Evolutionary conservation across 2,329 filamentous ascomycete species (phyloP).

Genomic region (Alternaria angustiovoidea): DNA sequence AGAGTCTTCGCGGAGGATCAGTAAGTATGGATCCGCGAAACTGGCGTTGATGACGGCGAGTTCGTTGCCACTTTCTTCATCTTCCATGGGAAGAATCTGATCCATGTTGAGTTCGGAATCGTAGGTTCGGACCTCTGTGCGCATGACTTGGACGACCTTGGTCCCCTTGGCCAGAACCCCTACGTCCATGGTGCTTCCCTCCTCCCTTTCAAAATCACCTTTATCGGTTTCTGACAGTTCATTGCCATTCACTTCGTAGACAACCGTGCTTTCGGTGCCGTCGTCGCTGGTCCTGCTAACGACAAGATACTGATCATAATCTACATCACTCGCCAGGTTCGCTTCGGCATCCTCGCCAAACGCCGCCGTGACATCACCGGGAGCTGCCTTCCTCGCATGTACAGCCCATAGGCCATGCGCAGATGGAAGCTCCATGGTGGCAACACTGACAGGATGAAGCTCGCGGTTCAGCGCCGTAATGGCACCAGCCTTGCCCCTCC

Average conservation of each 20-base stretch:
- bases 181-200: conserved; percentile 85
- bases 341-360: conserved; percentile 54
- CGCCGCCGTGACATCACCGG: conserved; percentile 62
- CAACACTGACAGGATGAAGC: conserved; percentile 76
- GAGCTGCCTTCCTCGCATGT: conserved; percentile 71
- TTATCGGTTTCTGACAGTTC: conserved; percentile 78
- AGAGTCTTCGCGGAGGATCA: conserved; percentile 83
- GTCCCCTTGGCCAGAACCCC: conserved; percentile 81
- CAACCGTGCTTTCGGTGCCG: conserved; percentile 77
- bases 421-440: conserved; percentile 74
- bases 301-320: conserved; percentile 83
- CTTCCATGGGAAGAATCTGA: conserved; percentile 91
- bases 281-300: conserved; percentile 73
- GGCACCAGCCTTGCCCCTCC: conserved; percentile 71
- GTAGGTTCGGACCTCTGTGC: conserved; percentile 87
- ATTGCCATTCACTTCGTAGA: conserved; percentile 77
- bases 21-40: conserved; percentile 84
- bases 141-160: conserved; percentile 86
- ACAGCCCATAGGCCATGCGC: conserved; percentile 85
- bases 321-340: conserved; percentile 58
- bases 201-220: conserved; percentile 90
- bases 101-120: conserved; percentile 87
- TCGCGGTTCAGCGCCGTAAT: conserved; percentile 80
- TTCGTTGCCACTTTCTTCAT: conserved; percentile 80
- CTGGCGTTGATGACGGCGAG: conserved; percentile 80